These are phyloP conservation scores for Leccinum subgranulosum DNA, from an alignment of 768 basidiomycete genomes.

Conservation along the genomic window DNA sequence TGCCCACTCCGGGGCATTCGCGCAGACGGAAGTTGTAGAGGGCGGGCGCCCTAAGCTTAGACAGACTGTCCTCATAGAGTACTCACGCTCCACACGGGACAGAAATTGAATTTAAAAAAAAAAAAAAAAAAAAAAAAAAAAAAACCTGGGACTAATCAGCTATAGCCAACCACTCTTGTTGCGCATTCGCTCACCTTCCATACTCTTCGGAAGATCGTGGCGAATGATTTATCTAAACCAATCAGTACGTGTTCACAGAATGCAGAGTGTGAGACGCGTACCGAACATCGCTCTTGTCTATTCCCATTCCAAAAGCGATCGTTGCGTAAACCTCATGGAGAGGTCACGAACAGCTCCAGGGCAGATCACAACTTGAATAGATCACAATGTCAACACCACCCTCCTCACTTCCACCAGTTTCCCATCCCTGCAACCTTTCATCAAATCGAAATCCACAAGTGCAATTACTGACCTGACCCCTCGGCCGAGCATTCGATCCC, in stretches of 20 bases:
- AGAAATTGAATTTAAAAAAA: too few relatives aligned
- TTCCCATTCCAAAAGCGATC: conserved; percentile 84
- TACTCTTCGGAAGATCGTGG: conserved; percentile 77
- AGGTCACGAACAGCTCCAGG: neutral
- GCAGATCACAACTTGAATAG: neutral
- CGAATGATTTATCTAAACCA: conserved; percentile 67
- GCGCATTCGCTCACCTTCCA: conserved; percentile 55
- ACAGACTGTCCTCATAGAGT: too few relatives aligned
- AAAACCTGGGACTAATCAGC: conserved; percentile 43
- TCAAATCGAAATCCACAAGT: neutral
- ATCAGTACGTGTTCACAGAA: neutral
- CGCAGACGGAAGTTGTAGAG: too few relatives aligned
- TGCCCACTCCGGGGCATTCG: too few relatives aligned
- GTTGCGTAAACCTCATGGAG: conserved; percentile 66
- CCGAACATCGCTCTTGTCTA: conserved; percentile 80
- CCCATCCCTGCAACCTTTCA: conserved; percentile 49
- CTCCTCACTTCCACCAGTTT: conserved; percentile 49
- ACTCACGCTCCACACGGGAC: too few relatives aligned
- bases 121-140: too few relatives aligned
- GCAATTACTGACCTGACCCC: conserved; percentile 49
- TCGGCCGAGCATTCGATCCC: conserved; percentile 59
- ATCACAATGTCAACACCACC: conserved; percentile 63
- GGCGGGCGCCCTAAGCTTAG: too few relatives aligned
- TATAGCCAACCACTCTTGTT: neutral
- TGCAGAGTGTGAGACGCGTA: conserved; percentile 20